Evolutionary conservation across 2,329 filamentous ascomycete species (phyloP), one percentile per base, ranked within the genome.

Genomic region (Diplocarpon mali): DNA sequence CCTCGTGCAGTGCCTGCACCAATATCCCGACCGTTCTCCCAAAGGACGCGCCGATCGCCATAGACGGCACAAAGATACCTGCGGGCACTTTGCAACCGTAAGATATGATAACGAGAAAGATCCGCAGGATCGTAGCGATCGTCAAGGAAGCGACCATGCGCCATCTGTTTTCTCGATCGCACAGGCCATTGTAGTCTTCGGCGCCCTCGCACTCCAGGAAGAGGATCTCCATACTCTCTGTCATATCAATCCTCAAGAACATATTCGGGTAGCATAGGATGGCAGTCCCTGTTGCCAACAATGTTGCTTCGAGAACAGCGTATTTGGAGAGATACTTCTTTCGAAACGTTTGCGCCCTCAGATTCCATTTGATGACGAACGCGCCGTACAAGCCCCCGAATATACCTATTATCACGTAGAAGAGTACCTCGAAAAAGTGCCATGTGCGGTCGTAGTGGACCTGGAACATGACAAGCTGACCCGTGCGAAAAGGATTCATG

Each of bases 381-480:
- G 90, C 90, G 45, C 92, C 92, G 56, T 98, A 98, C 2, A 96
- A 71, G 5, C 92, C 92, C 34, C 92, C 92, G 56, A 98, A 96
- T 24, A 92, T 74, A 38, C 92, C 92, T 51, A 98, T 78, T 42
- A 95, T 70, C 53, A 95, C 75, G 65, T 94, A 98, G 61, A 96
- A 96, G 20, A 95, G 65, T 3, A 92, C 73, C 62, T 98, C 92
- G 60, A 98, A 98, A 59, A 95, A 95, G 67, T 98, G 92, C 92
- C 92, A 98, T 34, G 85, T 83, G 34, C 90, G 83, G 64, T 96
- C 90, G 61, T 98, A 98, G 57, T 80, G 79, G 58, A 98, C 90
- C 58, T 95, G 89, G 65, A 98, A 98, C 90, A 98, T 96, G 76
- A 98, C 92, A 35, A 98, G 74, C 61, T 98, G 92, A 15, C 92